A percentile compares a stretch with the other conserved stretches of the same genome.
Evolutionary conservation across 495 filamentous ascomycete genomes (phyloP).

Genomic region (Aspergillus diversus): DNA sequence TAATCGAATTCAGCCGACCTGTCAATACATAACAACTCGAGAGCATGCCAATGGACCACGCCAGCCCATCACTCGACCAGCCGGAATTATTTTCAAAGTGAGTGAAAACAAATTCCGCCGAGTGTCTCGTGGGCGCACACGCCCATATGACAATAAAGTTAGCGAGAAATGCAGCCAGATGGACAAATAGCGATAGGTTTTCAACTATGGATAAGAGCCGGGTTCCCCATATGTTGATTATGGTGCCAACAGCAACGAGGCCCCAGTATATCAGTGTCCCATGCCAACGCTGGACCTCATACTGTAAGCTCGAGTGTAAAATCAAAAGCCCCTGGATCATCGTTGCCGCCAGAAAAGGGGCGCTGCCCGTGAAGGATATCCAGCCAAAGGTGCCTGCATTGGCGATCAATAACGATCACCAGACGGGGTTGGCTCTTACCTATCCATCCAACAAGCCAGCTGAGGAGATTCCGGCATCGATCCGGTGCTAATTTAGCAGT

Average conservation of each 20-base stretch:
- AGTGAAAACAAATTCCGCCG: conserved; percentile 8
- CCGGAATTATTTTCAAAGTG: conserved; percentile 12
- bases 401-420: too few species aligned
- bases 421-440: neutral
- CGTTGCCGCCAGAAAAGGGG: conserved; percentile 12
- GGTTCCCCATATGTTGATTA: conserved; percentile 11
- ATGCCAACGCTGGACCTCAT: conserved; percentile 16
- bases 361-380: conserved; percentile 20
- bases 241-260: neutral
- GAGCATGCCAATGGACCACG: conserved; percentile 16
- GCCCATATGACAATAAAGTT: conserved; percentile 3
- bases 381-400: conserved; percentile 24
- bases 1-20: too few species aligned
- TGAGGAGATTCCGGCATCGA: neutral
- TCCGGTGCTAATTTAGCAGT: neutral
- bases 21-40: conserved; percentile 9
- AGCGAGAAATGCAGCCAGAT: conserved; percentile 7
- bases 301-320: too few species aligned
- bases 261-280: conserved; percentile 15
- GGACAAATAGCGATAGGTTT: neutral
- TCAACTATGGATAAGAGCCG: conserved; percentile 9
- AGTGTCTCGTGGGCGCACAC: neutral
- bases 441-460: conserved; percentile 3
- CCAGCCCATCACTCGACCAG: conserved; percentile 12
- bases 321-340: conserved; percentile 22